Conservation (phyloP, 1,139 yeast species). For the Geotrichum reessii region DNA sequence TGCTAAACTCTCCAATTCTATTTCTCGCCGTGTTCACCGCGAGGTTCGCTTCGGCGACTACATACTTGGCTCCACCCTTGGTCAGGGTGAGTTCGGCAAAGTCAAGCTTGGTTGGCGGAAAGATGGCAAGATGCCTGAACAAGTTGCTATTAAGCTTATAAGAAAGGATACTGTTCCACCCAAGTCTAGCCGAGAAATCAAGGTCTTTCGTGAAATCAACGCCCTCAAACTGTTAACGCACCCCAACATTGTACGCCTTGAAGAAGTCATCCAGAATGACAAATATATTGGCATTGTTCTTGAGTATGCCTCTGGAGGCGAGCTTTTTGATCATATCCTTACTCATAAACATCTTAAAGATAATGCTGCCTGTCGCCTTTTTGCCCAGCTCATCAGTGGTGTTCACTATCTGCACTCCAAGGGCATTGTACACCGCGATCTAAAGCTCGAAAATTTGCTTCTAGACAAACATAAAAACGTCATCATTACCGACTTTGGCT, state of each 20-base stretch:
- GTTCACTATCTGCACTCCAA: slow-evolving; percentile 85
- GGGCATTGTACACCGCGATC: slow-evolving; percentile 77
- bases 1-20: slow-evolving; percentile 19
- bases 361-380: slow-evolving; percentile 67
- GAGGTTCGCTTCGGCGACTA: slow-evolving; percentile 71
- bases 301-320: slow-evolving; percentile 97
- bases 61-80: slow-evolving; percentile 86
- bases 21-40: slow-evolving; percentile 24
- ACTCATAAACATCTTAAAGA: slow-evolving; percentile 85
- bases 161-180: slow-evolving; percentile 77
- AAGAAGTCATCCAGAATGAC: slow-evolving; percentile 90
- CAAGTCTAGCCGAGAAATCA: slow-evolving; percentile 78
- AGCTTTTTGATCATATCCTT: slow-evolving; percentile 84
- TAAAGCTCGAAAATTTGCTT: slow-evolving; percentile 63
- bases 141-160: slow-evolving; percentile 85
- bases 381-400: slow-evolving; percentile 90
- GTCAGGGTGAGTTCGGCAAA: slow-evolving; percentile 97
- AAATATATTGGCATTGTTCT: slow-evolving; percentile 92
- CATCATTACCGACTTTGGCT: slow-evolving; percentile 78
- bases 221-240: slow-evolving; percentile 81
- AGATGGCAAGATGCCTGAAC: slow-evolving; percentile 29
- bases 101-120: slow-evolving; percentile 96
- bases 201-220: slow-evolving; percentile 88
- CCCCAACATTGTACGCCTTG: slow-evolving; percentile 87
- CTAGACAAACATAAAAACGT: slow-evolving; percentile 77